Evolutionary conservation across 164 flowering plant species (phyloP).

Genomic region (Piper longum): DNA sequence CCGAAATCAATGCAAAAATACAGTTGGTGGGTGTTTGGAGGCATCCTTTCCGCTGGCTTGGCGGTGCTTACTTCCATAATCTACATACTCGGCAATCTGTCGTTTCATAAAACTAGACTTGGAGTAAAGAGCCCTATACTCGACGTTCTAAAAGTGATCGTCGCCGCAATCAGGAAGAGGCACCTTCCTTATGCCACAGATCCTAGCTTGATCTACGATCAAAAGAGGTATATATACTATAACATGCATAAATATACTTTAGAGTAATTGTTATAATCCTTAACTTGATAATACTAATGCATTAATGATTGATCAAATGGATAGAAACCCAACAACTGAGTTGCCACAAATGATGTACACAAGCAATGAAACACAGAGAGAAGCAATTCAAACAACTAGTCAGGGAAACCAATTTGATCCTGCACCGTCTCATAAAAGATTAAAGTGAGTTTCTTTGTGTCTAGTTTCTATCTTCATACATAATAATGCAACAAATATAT

Average conservation of each 20-base stretch:
- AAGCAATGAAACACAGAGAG: background rate
- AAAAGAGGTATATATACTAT: background rate
- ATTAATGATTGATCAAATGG: background rate
- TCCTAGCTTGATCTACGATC: background rate
- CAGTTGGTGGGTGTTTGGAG: conserved; percentile 5
- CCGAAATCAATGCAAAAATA: conserved; percentile 3
- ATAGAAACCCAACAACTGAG: background rate
- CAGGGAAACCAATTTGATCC: no score
- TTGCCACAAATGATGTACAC: no score
- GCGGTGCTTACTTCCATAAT: conserved; percentile 4
- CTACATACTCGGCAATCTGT: conserved; percentile 1
- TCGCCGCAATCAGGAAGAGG: background rate
- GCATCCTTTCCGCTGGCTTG: conserved; percentile 2
- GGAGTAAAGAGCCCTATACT: conserved; percentile 1
- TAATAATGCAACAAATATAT: no score
- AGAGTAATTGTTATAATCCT: background rate
- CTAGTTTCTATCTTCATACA: no score
- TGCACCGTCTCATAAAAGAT: no score
- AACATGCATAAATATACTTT: background rate
- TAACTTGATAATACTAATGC: background rate
- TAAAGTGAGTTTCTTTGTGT: no score
- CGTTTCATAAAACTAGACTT: background rate
- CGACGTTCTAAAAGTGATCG: background rate
- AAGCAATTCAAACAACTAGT: background rate
- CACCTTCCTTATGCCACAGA: background rate